Base-by-base conservation (phyloP, 2,329 filamentous ascomycete species). In the Myriosclerotinia scirpicola region DNA sequence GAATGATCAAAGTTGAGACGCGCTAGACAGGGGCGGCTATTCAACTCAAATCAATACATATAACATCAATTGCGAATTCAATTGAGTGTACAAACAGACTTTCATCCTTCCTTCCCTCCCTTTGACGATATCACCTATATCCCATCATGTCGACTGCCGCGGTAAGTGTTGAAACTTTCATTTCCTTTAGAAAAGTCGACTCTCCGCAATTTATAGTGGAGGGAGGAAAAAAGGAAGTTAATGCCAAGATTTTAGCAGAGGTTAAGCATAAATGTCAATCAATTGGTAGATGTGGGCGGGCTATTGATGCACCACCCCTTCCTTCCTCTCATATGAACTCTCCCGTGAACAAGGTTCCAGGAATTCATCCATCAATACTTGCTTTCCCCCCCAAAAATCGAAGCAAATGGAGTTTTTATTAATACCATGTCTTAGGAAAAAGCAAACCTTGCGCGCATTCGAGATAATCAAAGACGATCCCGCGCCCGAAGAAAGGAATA, bases 401-500 rank as follows among this genome's bases (percentile, higher is more conserved):
- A 26, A 26, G 26, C 26, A 36, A 2, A 12, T 60, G 2, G 7
- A 50, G 12, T 36, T 17, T 8, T 44, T 50, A 44, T 50, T 67
- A 60, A 67, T 53, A 17, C 5, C 12, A 61, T 65, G 50, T 66
- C 55, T 38, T 59, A 74, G 71, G 72, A 74, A 67, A 76, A 75
- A 69, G 71, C 71, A 52, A 77, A 78, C 64, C 74, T 77, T 44
- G 83, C 85, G 56, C 87, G 90, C 67, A 88, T 92, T 71, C 85
- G 90, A 70, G 88, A 93, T 73, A 93, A 93, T 73, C 90, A 93
- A 76, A 83, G 90, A 66, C 86, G 90, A 69, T 91, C 88, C n/a
- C 86, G 90, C 64, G 89, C 89, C 55, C 84, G 90, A 46, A 84
- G 87, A 70, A 91, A 90, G 79, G 89, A 91, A 74, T 92, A 93